A percentile compares a stretch with the other conserved stretches of the same genome.
These are phyloP conservation scores for Arxiozyma heterogenica DNA, from an alignment of 1,139 yeast species.

Conservation along the genomic window DNA sequence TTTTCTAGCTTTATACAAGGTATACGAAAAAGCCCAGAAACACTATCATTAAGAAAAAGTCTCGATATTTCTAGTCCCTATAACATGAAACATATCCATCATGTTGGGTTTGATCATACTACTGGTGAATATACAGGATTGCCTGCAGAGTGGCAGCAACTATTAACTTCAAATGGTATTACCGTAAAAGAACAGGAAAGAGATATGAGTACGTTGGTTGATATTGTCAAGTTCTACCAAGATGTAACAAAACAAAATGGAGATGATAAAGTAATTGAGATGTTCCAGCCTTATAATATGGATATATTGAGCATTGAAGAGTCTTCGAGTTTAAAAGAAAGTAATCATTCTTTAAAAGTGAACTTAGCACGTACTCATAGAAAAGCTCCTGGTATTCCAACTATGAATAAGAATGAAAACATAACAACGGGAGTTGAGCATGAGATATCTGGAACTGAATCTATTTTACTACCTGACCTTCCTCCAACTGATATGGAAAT, in stretches of 20 bases:
- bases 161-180: conserved; percentile 78
- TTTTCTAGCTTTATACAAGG: conserved; percentile 42
- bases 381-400: not conserved
- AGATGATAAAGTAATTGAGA: conserved; percentile 65
- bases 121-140: conserved; percentile 86
- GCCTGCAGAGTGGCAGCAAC: conserved; percentile 86
- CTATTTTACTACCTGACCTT: conserved; percentile 4
- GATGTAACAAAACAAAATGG: conserved; percentile 51
- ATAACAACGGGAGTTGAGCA: not conserved
- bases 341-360: not conserved
- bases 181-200: conserved; percentile 76
- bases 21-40: conserved; percentile 30
- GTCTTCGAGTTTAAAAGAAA: conserved; percentile 39
- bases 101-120: conserved; percentile 78
- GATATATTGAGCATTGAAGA: conserved; percentile 63
- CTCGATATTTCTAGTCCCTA: conserved; percentile 49
- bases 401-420: not conserved
- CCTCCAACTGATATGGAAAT: conserved; percentile 2
- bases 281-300: conserved; percentile 68
- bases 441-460: not conserved
- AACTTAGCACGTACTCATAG: not conserved
- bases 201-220: conserved; percentile 91
- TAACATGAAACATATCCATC: conserved; percentile 84
- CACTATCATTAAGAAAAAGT: not conserved
- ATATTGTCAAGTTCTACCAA: conserved; percentile 82